Evolutionary conservation across 2,329 filamentous ascomycete genomes (phyloP).

Genomic region (Macrophomina tecta): DNA sequence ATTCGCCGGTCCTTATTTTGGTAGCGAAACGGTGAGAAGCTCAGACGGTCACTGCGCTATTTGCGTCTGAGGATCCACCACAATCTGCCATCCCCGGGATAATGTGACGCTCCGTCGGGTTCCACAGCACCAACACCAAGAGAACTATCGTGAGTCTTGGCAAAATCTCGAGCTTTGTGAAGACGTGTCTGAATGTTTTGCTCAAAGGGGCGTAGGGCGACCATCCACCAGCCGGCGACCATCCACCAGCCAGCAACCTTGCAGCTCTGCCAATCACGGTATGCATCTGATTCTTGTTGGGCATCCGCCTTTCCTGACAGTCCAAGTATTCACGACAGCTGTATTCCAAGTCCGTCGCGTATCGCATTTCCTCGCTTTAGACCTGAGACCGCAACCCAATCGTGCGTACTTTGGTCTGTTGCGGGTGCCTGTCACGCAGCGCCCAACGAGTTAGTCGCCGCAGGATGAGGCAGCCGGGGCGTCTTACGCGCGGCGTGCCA

Average conservation of each 20-base stretch:
- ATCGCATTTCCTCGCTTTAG: not conserved
- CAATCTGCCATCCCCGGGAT: not conserved
- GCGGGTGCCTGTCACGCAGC: not conserved
- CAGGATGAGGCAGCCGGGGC: not conserved
- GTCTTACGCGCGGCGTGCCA: not conserved
- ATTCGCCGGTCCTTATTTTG: not conserved
- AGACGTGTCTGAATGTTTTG: not conserved
- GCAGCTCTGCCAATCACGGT: not conserved
- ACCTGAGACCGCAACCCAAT: not conserved
- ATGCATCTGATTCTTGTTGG: not conserved
- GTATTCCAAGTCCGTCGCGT: not conserved
- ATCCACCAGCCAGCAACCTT: not conserved
- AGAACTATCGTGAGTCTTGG: constrained; percentile 15
- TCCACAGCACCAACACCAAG: not conserved
- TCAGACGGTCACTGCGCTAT: not conserved
- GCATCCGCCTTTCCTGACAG: not conserved
- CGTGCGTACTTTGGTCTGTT: not conserved
- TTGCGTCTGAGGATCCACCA: constrained; percentile 4
- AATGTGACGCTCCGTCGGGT: not conserved
- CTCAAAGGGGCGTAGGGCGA: not conserved
- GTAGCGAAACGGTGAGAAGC: not conserved
- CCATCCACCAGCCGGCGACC: not conserved
- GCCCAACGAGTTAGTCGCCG: not conserved
- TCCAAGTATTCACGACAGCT: not conserved
- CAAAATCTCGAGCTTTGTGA: not conserved